Base-by-base conservation (phyloP, 169 alveolate species). In the Cystoisospora suis region DNA sequence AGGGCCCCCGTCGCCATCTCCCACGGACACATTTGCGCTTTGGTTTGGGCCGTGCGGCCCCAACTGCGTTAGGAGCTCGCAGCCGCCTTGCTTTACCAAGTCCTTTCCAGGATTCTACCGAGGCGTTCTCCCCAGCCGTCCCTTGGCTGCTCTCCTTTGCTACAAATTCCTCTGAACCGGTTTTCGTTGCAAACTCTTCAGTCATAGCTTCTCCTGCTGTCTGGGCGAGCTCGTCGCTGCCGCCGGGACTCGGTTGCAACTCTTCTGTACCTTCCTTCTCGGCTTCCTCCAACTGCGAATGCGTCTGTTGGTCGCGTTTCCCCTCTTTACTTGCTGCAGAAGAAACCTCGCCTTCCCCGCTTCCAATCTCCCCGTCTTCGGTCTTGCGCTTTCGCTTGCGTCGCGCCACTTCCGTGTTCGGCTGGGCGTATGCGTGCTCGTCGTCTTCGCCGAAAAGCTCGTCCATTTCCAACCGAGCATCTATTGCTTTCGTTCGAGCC, bases 391-490 rank as follows among this genome's bases (percentile, higher is more conserved):
- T 72, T 38, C 83, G 83, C 32, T 72, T 72, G 58, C 58, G 83
- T 34, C 23, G 83, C 15, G 83, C 17, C 9, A 27, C 56, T 6
- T 34, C 47, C 45, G 27, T 53, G 42, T 46, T 38, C 6, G 15
- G 83, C 56, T 72, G 83, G 53, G 46, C 20, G 17, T 40, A 56
- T 12, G 53, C 3, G 58, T 72, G 56, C 83, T 72, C 58, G 46
- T 72, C 83, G 46, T 72, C 83, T 0, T 46, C 83, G n/a, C 58
- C 83, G 1, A 65, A 44, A 20, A 65, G 0, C 53, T 53, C 88
- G 32, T 83, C 89, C 89, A 83, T 83, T 17, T 83, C 89, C 61
- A 83, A 23, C 47, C 89, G 89, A n/a, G 89, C 89, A 27, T 83
- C 89, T 1, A 83, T 83, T 34, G 89, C 89, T 36, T 44, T 65